Evolutionary conservation across 164 flowering plant genomes (phyloP).

Genomic region (Liquidambar formosana): DNA sequence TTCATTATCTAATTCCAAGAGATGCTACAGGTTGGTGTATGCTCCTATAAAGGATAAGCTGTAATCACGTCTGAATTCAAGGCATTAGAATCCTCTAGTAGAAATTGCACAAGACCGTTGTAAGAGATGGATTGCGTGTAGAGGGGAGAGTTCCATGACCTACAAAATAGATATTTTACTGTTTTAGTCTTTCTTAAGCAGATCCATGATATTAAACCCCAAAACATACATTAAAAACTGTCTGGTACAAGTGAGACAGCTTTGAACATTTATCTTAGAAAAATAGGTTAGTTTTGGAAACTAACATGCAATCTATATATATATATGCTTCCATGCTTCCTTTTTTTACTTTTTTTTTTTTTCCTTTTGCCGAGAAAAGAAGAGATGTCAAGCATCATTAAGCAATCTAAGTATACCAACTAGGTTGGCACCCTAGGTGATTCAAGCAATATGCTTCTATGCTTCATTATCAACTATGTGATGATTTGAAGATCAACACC

Average conservation of each 20-base stretch:
- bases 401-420: too few species aligned
- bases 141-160: constrained; percentile 77
- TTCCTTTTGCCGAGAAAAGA: too few species aligned
- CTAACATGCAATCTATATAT: not conserved
- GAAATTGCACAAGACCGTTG: constrained; percentile 65
- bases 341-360: too few species aligned
- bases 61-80: constrained; percentile 29
- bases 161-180: constrained; percentile 33
- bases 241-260: not conserved
- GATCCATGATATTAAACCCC: not conserved
- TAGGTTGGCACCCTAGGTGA: too few species aligned
- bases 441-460: too few species aligned
- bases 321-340: too few species aligned
- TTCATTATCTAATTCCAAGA: constrained; percentile 82
- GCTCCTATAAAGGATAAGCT: constrained; percentile 29
- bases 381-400: too few species aligned
- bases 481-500: too few species aligned
- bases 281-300: too few species aligned
- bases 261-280: too few species aligned
- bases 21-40: constrained; percentile 59
- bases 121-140: constrained; percentile 71
- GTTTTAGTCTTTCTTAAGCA: not conserved
- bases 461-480: too few species aligned
- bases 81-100: constrained; percentile 61
- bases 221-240: not conserved